Evolutionary conservation across 139 green algal species (phyloP), one percentile per base, ranked within the genome.

Genomic region (Picochlorum costavermella): DNA sequence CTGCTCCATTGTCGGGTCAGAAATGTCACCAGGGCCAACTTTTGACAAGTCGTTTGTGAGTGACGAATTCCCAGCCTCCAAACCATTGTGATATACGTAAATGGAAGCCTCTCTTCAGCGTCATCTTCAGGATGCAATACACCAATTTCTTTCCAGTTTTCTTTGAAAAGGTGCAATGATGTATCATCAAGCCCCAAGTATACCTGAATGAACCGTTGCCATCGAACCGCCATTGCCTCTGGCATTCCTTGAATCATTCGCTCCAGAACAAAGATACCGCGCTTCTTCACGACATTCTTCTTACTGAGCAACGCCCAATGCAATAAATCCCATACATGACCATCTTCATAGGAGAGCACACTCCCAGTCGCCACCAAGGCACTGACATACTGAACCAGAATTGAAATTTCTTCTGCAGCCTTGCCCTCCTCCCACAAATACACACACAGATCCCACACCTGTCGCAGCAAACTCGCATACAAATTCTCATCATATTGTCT

Each of bases 131-230:
- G 68, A 53, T 71, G 69, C 51, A 75, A 55, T 14, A 20, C 20
- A 13, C 71, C 62, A 1, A 75, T 60, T 31, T 70, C 68, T 1
- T 26, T 13, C 62, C 44, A 63, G 10, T 28, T 37, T 36, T 20
- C 68, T 28, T 55, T 40, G 10, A 73, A 51, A 1, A 76, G 55
- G n/a, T 76, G 70, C 20, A 65, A 28, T 0, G 64, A 55, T 17
- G 57, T 60, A 56, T 76, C 64, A 17, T 76, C 70, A 28, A 73
- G 13, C 25, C 25, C 50, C n/a, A 51, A 56, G 4, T 59, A 33
- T 26, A 76, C 31, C 70, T 72, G 65, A 6, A 70, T 33, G 20
- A 68, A 66, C 4, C 44, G 16, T 2, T 44, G 31, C 63, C 63
- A 76, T 44, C 37, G n/a, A 6, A 28, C 17, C 14, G n/a, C 17